Base-by-base conservation (phyloP, 2,329 filamentous ascomycete genomes). In the Fusarium begoniae region DNA sequence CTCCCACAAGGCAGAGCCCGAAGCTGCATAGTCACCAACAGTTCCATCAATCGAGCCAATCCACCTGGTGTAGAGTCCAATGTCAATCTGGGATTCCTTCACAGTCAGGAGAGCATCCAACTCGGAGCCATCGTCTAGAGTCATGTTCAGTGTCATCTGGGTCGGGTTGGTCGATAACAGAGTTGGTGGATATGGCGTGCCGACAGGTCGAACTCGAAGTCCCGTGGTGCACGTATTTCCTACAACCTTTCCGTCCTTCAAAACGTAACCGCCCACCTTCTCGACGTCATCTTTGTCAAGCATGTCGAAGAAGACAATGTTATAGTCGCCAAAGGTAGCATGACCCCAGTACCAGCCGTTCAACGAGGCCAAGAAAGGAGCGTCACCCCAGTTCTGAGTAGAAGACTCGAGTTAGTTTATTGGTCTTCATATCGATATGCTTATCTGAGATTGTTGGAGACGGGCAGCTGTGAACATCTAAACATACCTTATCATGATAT, bases 301-400 rank as follows among this genome's bases (percentile, higher is more conserved):
- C n/a, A 53, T 37, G n/a, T 53, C 30, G 30, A 53, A 53, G 30
- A 53, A 53, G 17, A 53, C 48, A 20, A 53, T 53, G 17, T 53
- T 37, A 9, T 53, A 53, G 18, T 53, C n/a, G 12, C 48, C n/a
- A 37, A 53, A 26, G n/a, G 48, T 53, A 2, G n/a, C 30, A 14
- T 53, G n/a, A 3, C 48, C 48, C 48, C 48, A 53, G 30, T 53
- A 53, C 48, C 30, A 53, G 30, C 48, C 30, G 18, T 53, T 37
- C 12, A 53, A 5, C 8, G n/a, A 37, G 30, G 30, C n/a, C 30
- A 53, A 14, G 48, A 53, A 53, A 2, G 48, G 30, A 37, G 48
- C 30, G 6, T 53, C n/a, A 37, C 48, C 48, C 48, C 48, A 53
- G 13, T 53, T 53, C 48, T 53, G 17, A 26, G 17, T 26, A 4